Conservation (phyloP, 139 green algal species). For the Coccomyxa sp. region DNA sequence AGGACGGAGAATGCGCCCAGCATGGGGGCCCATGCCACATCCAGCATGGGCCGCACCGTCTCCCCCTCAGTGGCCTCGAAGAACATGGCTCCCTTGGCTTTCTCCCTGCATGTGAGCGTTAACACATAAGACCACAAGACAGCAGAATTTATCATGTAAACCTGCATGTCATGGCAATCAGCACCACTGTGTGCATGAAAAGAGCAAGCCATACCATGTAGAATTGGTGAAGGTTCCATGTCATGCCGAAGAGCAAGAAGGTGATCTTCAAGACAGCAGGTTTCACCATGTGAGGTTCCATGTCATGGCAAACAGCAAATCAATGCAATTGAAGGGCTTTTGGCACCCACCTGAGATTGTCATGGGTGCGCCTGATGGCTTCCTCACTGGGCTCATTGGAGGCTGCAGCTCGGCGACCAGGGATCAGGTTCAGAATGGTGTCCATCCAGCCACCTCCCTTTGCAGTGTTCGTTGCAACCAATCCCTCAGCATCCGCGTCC, state of each 20-base stretch:
- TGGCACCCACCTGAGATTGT: constrained; percentile 30
- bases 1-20: constrained; percentile 84
- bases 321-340: too few relatives aligned
- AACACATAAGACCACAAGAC: too few relatives aligned
- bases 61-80: constrained; percentile 66
- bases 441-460: constrained; percentile 49
- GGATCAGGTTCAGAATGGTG: constrained; percentile 54
- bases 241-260: too few relatives aligned
- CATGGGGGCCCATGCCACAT: constrained; percentile 90
- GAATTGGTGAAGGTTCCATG: too few relatives aligned
- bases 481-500: constrained; percentile 9
- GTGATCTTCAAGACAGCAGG: too few relatives aligned
- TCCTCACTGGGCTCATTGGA: constrained; percentile 71
- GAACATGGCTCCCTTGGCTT: constrained; percentile 73
- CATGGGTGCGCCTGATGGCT: constrained; percentile 60
- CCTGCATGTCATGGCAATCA: too few relatives aligned
- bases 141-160: too few relatives aligned
- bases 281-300: too few relatives aligned
- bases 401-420: constrained; percentile 38
- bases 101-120: constrained; percentile 53
- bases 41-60: constrained; percentile 86
- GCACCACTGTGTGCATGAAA: constrained; percentile 14
- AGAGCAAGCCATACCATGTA: too few relatives aligned
- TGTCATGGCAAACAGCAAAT: too few relatives aligned
- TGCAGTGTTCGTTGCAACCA: background rate